Percentiles rank a stretch among this genome's conserved stretches.
Evolutionary conservation across 2,329 filamentous ascomycete species (phyloP).

Genomic region (Monosporascus ibericus): DNA sequence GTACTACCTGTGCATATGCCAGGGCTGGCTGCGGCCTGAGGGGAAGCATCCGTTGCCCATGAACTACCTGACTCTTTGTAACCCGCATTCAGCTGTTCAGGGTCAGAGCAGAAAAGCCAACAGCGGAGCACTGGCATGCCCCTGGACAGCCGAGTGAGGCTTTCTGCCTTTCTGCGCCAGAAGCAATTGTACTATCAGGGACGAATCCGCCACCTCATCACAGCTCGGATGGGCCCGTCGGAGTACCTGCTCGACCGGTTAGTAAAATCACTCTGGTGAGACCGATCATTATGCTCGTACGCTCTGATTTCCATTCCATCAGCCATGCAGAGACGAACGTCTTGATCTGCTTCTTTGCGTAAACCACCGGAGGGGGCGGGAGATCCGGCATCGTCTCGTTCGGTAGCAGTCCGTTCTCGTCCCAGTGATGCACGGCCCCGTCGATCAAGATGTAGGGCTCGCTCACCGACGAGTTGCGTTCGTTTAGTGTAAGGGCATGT

Average conservation of each 20-base stretch:
- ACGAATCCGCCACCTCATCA: too few species aligned
- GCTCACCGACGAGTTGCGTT: conserved; percentile 51
- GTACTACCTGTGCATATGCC: too few species aligned
- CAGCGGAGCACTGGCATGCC: too few species aligned
- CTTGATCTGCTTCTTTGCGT: conserved; percentile 52
- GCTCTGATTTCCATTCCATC: conserved; percentile 37
- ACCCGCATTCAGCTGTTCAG: too few species aligned
- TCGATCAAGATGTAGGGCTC: conserved; percentile 70
- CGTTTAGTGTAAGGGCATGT: conserved; percentile 55
- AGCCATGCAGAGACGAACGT: conserved; percentile 64
- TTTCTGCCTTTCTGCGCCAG: too few species aligned
- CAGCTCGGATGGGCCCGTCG: too few species aligned
- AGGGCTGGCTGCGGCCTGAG: too few species aligned
- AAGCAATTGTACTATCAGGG: too few species aligned
- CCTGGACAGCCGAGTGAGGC: too few species aligned
- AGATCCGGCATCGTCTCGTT: conserved; percentile 54
- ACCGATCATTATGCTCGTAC: neutral
- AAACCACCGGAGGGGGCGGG: conserved; percentile 52
- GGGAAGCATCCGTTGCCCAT: too few species aligned
- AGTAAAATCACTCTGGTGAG: neutral
- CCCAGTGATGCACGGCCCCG: conserved; percentile 77
- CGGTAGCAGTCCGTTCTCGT: conserved; percentile 61
- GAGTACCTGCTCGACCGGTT: neutral
- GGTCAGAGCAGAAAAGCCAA: too few species aligned
- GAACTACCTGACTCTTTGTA: too few species aligned